Conservation (phyloP, 331 rosid genomes). For the Dryas integrifolia region DNA sequence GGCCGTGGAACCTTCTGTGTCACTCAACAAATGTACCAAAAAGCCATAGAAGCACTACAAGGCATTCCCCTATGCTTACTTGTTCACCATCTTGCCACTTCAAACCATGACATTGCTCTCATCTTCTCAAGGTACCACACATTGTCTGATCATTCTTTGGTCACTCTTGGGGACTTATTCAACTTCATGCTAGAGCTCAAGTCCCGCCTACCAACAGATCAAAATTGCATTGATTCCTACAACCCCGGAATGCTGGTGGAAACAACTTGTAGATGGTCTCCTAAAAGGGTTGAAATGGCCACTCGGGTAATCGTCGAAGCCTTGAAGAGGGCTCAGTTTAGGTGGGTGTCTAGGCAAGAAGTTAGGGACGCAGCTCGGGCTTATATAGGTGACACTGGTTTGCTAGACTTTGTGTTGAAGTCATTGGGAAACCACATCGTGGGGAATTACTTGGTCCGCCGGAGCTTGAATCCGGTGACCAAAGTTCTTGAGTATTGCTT, state of each 20-base stretch:
- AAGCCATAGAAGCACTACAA: constrained; percentile 67
- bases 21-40: constrained; percentile 63
- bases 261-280: constrained; percentile 74
- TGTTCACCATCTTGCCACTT: constrained; percentile 40
- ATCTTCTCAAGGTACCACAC: constrained; percentile 69
- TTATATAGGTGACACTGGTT: constrained; percentile 71
- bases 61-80: constrained; percentile 59
- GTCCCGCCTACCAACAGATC: constrained; percentile 48
- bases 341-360: constrained; percentile 87
- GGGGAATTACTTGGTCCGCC: constrained; percentile 74
- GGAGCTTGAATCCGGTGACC: constrained; percentile 74
- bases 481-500: constrained; percentile 85
- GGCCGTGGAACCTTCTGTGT: constrained; percentile 63
- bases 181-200: constrained; percentile 74
- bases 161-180: constrained; percentile 64
- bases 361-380: constrained; percentile 79
- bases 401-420: constrained; percentile 75
- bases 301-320: constrained; percentile 76
- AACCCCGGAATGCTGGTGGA: constrained; percentile 39
- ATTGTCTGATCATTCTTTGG: constrained; percentile 62
- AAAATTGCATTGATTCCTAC: constrained; percentile 32
- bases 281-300: constrained; percentile 81
- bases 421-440: constrained; percentile 78
- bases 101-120: constrained; percentile 47
- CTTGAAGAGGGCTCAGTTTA: constrained; percentile 55